Percentiles rank a stretch among this genome's conserved stretches.
These are phyloP conservation scores for Pythium guiyangense DNA, from an alignment of 352 stramenopile species.

Conservation along the genomic window DNA sequence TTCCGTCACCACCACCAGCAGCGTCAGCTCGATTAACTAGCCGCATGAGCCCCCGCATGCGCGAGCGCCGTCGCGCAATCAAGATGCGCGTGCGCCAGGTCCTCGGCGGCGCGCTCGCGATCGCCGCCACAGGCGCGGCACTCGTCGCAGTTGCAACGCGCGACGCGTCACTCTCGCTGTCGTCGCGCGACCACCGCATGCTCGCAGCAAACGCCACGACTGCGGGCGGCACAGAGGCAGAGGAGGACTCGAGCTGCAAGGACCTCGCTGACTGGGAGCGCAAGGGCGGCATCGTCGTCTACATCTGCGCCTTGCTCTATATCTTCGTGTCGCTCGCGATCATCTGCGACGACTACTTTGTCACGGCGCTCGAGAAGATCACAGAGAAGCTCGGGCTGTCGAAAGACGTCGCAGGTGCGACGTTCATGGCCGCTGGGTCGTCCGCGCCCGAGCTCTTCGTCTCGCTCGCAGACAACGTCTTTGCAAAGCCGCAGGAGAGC, in stretches of 20 bases:
- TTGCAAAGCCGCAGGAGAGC: constrained; percentile 57
- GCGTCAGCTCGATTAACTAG: neutral
- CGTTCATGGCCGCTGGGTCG: constrained; percentile 81
- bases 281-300: constrained; percentile 51
- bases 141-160: constrained; percentile 9
- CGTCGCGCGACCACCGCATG: constrained; percentile 1
- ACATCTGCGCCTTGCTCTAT: constrained; percentile 62
- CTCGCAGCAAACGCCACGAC: constrained; percentile 12
- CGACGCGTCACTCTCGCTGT: neutral
- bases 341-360: constrained; percentile 89
- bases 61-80: constrained; percentile 1
- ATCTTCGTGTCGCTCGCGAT: constrained; percentile 85
- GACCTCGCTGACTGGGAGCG: constrained; percentile 42
- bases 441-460: constrained; percentile 83
- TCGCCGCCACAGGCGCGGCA: constrained; percentile 15
- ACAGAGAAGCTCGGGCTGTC: constrained; percentile 55
- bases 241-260: constrained; percentile 26
- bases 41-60: neutral
- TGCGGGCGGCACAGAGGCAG: neutral
- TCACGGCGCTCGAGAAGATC: constrained; percentile 73
- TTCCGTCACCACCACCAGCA: neutral
- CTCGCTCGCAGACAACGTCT: constrained; percentile 72
- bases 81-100: constrained; percentile 18
- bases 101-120: constrained; percentile 18
- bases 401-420: constrained; percentile 75